Percentiles rank a stretch among this genome's conserved stretches.
Evolutionary conservation across 192 early-diverging fungal genomes (phyloP).

Genomic region (Chytriomyces sp.): DNA sequence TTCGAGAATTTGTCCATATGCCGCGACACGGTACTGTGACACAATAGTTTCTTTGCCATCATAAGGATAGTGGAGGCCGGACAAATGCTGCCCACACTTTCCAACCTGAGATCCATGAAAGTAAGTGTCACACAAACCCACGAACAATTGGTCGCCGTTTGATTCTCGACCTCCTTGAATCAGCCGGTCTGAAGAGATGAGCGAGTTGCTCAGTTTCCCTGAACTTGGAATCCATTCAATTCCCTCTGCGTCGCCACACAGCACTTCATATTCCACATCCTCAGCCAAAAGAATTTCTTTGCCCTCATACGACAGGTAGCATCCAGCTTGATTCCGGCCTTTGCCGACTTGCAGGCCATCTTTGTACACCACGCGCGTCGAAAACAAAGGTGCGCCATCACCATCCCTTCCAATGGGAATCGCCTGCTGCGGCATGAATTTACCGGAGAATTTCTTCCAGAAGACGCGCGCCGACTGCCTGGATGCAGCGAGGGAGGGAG

Average conservation of each 20-base stretch:
- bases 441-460: not conserved
- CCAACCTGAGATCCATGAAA: conserved; percentile 14
- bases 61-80: conserved; percentile 12
- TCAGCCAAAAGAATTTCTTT: conserved; percentile 13
- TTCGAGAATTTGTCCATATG: not conserved
- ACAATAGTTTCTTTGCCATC: conserved; percentile 18
- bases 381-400: conserved; percentile 18
- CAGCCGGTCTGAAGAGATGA: not conserved
- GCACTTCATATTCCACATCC: conserved; percentile 5
- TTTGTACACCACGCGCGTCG: not conserved
- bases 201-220: not conserved
- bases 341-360: conserved; percentile 18
- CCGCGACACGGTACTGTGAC: conserved; percentile 3
- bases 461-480: too few species aligned
- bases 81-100: conserved; percentile 16
- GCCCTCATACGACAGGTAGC: conserved; percentile 12
- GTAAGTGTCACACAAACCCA: conserved; percentile 21
- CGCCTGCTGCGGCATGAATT: not conserved
- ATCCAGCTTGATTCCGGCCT: conserved; percentile 3
- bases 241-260: conserved; percentile 2
- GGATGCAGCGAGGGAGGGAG: too few species aligned
- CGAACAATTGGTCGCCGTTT: not conserved
- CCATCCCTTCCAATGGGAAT: conserved; percentile 15
- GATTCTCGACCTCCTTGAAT: conserved; percentile 6
- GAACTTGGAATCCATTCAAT: conserved; percentile 16